Percentiles rank a stretch among this genome's conserved stretches.
Evolutionary conservation across 768 basidiomycete genomes (phyloP).

Genomic region (Calocybe indica): DNA sequence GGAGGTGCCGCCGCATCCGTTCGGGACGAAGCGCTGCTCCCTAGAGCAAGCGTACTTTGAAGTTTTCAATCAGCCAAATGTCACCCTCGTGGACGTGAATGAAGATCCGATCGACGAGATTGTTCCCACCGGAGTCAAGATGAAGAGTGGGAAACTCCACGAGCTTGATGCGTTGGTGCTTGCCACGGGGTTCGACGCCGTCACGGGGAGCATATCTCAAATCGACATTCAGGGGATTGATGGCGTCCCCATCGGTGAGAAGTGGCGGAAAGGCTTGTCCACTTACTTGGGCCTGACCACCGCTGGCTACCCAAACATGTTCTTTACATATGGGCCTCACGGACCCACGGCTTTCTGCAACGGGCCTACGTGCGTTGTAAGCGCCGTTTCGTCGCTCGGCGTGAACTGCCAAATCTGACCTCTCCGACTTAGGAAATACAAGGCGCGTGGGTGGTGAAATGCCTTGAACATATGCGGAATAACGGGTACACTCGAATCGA

Average conservation of each 20-base stretch:
- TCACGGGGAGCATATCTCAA: slow-evolving; percentile 16
- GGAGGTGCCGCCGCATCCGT: slow-evolving; percentile 14
- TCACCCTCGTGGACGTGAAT: slow-evolving; percentile 14
- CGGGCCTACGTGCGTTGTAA: slow-evolving; percentile 18
- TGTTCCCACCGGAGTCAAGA: slow-evolving; percentile 14
- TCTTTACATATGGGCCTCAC: slow-evolving; percentile 19
- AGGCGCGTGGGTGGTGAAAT: slow-evolving; percentile 18
- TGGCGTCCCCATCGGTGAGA: slow-evolving; percentile 13
- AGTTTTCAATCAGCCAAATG: slow-evolving; percentile 19
- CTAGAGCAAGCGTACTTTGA: slow-evolving; percentile 18
- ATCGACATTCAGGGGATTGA: slow-evolving; percentile 15
- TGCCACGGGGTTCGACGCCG: slow-evolving; percentile 19
- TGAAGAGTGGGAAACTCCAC: slow-evolving; percentile 12
- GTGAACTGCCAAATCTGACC: not conserved
- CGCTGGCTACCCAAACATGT: slow-evolving; percentile 19
- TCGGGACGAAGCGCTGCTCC: slow-evolving; percentile 16
- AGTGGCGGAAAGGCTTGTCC: slow-evolving; percentile 14
- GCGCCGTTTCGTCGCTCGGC: not conserved
- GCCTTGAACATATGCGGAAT: slow-evolving; percentile 10
- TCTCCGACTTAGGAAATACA: slow-evolving; percentile 14
- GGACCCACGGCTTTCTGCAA: slow-evolving; percentile 19
- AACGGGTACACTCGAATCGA: slow-evolving; percentile 8
- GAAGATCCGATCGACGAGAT: slow-evolving; percentile 15
- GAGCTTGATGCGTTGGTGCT: slow-evolving; percentile 16
- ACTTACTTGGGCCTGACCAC: slow-evolving; percentile 18